Evolutionary conservation across 306 rosid genomes (phyloP), one percentile per base, ranked within the genome.

Genomic region (Trifolium pratense): DNA sequence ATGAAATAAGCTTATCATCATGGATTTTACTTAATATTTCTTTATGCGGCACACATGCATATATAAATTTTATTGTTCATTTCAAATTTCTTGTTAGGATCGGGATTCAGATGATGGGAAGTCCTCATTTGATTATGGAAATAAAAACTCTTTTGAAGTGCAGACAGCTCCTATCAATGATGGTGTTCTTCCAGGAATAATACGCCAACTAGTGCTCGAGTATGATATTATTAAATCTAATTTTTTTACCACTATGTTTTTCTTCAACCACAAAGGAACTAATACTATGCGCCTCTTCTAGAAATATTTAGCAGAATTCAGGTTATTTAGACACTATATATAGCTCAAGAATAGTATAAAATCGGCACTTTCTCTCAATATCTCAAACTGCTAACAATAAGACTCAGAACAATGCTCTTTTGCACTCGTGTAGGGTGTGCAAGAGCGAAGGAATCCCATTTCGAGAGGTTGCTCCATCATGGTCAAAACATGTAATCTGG

Each of bases 151-250:
- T 63, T 89, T 89, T 49, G 98, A 94, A 89, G 89, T 94, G 56
- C 97, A 80, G 71, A 94, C 97, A 60, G 95, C 97, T 76, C 91
- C 98, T 66, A 46, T 86, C 65, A 65, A 75, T 9, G 96, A 87
- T 16, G 90, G 95, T 25, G 91, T 87, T 71, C 97, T 91, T 74
- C 93, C 97, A 11, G 95, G 99, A 79, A 82, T 76, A 25, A 84
- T 87, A 26, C 97, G 96, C 61, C 96, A 87, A 77, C 64, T 91
- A 75, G 92, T 91, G 39, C 85, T 84, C 1, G 98, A 94, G 96
- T 91, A 83, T 49, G 94, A 53, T 63, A 71, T 72, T 51, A 17
- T 60, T 46, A 53, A 42, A 75, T 39, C 5, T 37, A 57, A 14
- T 0, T 66, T 65, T 53, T 37, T 58, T 65, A 42, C 60, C 32